These are phyloP conservation scores for Trichoderma cornu-damae DNA, from an alignment of 2,329 filamentous ascomycete species.

Conservation along the genomic window DNA sequence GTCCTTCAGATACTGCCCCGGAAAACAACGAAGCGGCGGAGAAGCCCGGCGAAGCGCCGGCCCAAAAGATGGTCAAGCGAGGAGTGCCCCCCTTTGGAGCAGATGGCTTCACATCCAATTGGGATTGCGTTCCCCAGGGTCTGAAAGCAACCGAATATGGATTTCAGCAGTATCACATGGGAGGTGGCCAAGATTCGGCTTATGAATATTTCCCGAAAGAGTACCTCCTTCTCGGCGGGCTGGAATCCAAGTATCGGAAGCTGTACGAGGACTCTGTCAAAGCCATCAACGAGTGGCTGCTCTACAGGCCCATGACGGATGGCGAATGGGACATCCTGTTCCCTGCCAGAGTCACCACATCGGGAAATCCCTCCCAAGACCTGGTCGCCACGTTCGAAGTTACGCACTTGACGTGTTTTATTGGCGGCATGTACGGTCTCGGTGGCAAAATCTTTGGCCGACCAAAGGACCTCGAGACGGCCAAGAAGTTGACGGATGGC, in stretches of 20 bases:
- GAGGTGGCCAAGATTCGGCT: slow-evolving; percentile 62
- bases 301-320: slow-evolving; percentile 72
- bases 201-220: slow-evolving; percentile 66
- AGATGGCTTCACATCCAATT: slow-evolving; percentile 33
- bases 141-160: slow-evolving; percentile 46
- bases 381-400: slow-evolving; percentile 53
- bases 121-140: slow-evolving; percentile 56
- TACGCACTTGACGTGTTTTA: slow-evolving; percentile 61
- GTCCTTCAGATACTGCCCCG: background rate
- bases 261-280: slow-evolving; percentile 67
- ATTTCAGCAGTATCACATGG: slow-evolving; percentile 52
- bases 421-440: slow-evolving; percentile 65
- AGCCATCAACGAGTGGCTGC: slow-evolving; percentile 64
- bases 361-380: slow-evolving; percentile 38
- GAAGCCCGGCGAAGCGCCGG: background rate
- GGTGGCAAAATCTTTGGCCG: slow-evolving; percentile 58
- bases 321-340: slow-evolving; percentile 67
- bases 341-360: slow-evolving; percentile 56
- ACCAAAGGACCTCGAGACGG: slow-evolving; percentile 57
- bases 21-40: background rate
- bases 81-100: slow-evolving; percentile 31
- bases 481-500: slow-evolving; percentile 59
- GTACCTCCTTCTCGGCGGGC: slow-evolving; percentile 70
- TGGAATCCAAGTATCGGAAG: slow-evolving; percentile 63
- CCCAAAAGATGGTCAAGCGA: background rate